Percentiles rank a stretch among this genome's conserved stretches.
phyloP scores from a whole-genome alignment of 257 asterid species.

The Leptodermis oblonga region DNA sequence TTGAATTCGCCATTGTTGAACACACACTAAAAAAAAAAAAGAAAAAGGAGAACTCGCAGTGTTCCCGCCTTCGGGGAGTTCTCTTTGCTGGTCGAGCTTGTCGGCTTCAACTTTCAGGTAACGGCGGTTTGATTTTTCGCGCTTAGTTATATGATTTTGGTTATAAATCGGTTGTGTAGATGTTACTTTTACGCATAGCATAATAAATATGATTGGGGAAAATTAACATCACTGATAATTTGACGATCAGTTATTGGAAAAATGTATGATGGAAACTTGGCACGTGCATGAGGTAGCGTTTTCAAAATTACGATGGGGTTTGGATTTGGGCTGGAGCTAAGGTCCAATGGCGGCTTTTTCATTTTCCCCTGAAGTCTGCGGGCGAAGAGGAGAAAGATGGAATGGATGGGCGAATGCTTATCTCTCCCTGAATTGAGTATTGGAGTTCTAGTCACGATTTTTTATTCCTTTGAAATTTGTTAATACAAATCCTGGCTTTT shows the following conservation, averaged over 20 bases:
- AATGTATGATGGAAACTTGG: not conserved
- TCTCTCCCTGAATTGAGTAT: too few species aligned
- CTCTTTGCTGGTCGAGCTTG: not conserved
- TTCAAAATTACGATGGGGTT: not conserved
- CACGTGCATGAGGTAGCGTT: not conserved
- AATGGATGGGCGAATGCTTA: too few species aligned
- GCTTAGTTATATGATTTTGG: not conserved
- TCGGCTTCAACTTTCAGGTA: constrained; percentile 6
- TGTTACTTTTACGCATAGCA: not conserved
- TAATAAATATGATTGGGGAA: not conserved
- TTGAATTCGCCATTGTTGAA: too few species aligned
- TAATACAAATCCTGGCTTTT: too few species aligned
- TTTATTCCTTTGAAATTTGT: too few species aligned
- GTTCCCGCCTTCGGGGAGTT: not conserved
- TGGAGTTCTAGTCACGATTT: too few species aligned
- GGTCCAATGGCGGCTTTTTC: too few species aligned
- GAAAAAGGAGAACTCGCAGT: not conserved
- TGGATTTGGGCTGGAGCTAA: too few species aligned
- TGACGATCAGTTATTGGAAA: not conserved
- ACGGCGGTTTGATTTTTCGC: not conserved
- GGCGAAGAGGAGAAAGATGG: too few species aligned
- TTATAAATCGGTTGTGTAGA: not conserved
- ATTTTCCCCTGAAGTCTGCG: too few species aligned
- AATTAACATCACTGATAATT: too few species aligned
- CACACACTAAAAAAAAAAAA: too few species aligned